Conservation (phyloP, 768 basidiomycete species). For the Mycena floridula region DNA sequence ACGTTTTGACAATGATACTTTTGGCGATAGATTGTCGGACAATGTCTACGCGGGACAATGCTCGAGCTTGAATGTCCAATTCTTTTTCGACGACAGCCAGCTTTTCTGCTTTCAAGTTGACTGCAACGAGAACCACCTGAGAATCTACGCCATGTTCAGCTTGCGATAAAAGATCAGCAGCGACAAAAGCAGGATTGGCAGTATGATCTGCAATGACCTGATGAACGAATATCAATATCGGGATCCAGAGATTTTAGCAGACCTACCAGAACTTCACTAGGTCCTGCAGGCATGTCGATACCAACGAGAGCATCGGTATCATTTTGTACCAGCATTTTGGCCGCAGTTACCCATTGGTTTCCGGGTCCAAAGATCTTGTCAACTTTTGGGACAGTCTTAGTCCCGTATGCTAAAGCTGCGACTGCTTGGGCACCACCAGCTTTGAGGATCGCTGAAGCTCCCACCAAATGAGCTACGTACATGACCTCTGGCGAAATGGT, state of each 20-base stretch:
- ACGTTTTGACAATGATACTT: constrained; percentile 79
- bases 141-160: constrained; percentile 98
- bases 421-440: constrained; percentile 97
- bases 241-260: constrained; percentile 2
- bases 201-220: constrained; percentile 93
- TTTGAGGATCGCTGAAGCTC: constrained; percentile 85
- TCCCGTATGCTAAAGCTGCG: constrained; percentile 95
- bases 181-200: constrained; percentile 84
- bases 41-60: constrained; percentile 85
- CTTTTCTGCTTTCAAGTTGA: constrained; percentile 56
- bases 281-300: constrained; percentile 99
- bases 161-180: constrained; percentile 94
- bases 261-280: constrained; percentile 93
- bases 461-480: constrained; percentile 90
- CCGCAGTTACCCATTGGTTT: constrained; percentile 99
- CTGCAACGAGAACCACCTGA: constrained; percentile 89
- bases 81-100: constrained; percentile 76
- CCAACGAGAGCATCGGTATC: constrained; percentile 94
- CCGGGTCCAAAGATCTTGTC: constrained; percentile 99
- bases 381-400: constrained; percentile 91
- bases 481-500: constrained; percentile 94
- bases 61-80: constrained; percentile 82
- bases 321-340: constrained; percentile 99
- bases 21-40: constrained; percentile 83
- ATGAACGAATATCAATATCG: too few relatives aligned